Conservation (phyloP, 805 yeast genomes). For the Hanseniaspora nectarophila region DNA sequence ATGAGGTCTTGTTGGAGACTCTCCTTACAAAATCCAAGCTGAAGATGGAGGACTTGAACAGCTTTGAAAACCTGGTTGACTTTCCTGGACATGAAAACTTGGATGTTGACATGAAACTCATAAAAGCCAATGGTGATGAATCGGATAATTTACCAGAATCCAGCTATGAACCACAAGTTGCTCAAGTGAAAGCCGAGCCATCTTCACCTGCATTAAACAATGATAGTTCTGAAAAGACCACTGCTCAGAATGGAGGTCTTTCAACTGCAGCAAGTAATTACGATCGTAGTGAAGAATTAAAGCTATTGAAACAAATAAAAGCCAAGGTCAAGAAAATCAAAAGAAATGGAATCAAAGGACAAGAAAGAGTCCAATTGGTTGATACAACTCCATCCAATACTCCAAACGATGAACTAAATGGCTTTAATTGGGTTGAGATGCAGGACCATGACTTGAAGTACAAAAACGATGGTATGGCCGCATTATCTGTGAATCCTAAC, state of each 20-base stretch:
- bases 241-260: background rate
- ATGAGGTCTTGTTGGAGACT: slow-evolving; percentile 28
- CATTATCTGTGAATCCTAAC: slow-evolving; percentile 37
- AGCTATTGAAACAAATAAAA: slow-evolving; percentile 9
- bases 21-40: background rate
- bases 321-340: slow-evolving; percentile 13
- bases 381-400: slow-evolving; percentile 27
- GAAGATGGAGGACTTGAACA: slow-evolving; percentile 4
- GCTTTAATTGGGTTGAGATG: slow-evolving; percentile 51
- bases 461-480: slow-evolving; percentile 53
- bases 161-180: background rate
- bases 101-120: background rate
- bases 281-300: slow-evolving; percentile 10
- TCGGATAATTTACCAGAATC: background rate
- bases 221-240: background rate
- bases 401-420: slow-evolving; percentile 38
- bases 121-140: background rate
- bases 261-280: slow-evolving; percentile 2
- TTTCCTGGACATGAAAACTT: background rate
- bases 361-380: slow-evolving; percentile 20
- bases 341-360: slow-evolving; percentile 10
- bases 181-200: background rate
- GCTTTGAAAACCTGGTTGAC: background rate
- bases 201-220: background rate
- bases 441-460: slow-evolving; percentile 28